A percentile compares a stretch with the other conserved stretches of the same genome.
phyloP scores from a whole-genome alignment of 352 stramenopile species.

The Stramenopiles sp. region DNA sequence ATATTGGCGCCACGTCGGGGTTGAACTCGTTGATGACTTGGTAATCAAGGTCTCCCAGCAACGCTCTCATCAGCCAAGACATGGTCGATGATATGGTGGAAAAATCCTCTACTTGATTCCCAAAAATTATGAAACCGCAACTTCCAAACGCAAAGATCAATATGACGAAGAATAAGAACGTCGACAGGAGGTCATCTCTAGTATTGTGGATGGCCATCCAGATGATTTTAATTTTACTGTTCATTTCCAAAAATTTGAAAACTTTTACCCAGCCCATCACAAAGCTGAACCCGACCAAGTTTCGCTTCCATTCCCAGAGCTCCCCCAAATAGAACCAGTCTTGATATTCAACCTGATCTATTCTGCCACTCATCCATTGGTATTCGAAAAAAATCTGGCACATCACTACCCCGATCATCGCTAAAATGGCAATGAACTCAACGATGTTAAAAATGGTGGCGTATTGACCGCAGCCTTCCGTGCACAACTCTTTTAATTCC shows the following conservation, averaged over 20 bases:
- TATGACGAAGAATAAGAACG: neutral
- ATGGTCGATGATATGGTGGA: neutral
- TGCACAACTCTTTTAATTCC: neutral
- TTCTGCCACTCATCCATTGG: neutral
- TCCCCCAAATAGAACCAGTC: neutral
- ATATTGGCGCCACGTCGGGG: neutral
- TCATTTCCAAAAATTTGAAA: neutral
- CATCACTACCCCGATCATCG: neutral
- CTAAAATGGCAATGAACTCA: neutral
- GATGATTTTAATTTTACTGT: conserved; percentile 5
- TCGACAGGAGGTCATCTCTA: neutral
- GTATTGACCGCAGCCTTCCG: neutral
- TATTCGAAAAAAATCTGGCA: neutral
- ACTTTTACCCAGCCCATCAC: neutral
- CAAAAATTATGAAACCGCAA: neutral
- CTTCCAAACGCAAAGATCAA: neutral
- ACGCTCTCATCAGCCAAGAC: neutral
- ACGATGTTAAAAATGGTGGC: neutral
- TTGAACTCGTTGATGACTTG: neutral
- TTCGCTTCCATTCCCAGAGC: neutral
- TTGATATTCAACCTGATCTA: neutral
- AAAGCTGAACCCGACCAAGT: neutral
- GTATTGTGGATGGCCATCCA: neutral
- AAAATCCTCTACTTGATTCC: neutral
- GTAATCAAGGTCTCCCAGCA: neutral